phyloP scores from a whole-genome alignment of 1,284 basidiomycete species.

The Ustilago shanxiensis region DNA sequence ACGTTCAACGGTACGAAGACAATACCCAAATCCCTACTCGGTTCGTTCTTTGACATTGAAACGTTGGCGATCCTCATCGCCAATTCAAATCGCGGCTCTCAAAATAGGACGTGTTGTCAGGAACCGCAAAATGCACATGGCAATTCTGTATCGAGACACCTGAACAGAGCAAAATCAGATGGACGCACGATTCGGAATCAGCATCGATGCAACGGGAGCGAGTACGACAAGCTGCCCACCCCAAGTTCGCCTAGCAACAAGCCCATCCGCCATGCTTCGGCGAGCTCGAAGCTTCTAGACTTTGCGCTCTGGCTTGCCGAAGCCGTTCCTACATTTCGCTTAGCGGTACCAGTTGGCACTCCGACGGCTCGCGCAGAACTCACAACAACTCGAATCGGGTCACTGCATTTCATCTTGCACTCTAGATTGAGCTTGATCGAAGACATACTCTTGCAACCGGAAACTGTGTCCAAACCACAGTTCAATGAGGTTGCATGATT shows the following conservation, averaged over 20 bases:
- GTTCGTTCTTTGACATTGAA: not conserved
- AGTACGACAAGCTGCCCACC: not conserved
- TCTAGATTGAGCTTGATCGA: too few relatives aligned
- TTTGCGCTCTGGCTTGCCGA: not conserved
- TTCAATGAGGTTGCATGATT: too few relatives aligned
- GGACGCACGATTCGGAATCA: not conserved
- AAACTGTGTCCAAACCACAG: too few relatives aligned
- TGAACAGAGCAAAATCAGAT: not conserved
- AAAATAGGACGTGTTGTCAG: not conserved
- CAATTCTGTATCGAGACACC: too few relatives aligned
- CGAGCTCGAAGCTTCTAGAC: conserved; percentile 5
- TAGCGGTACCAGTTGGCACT: not conserved
- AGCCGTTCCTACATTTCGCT: conserved; percentile 11
- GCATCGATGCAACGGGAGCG: not conserved
- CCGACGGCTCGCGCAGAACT: conserved; percentile 1
- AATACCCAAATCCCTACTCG: too few relatives aligned
- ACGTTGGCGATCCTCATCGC: not conserved
- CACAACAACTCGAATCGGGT: too few relatives aligned
- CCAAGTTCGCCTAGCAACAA: not conserved
- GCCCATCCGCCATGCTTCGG: not conserved
- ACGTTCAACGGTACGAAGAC: too few relatives aligned
- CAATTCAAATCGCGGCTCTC: not conserved
- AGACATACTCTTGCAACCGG: too few relatives aligned
- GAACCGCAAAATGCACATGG: not conserved
- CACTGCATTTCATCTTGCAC: too few relatives aligned